Evolutionary conservation across 2,329 filamentous ascomycete species (phyloP).

Genomic region (Atkinsonella texensis): DNA sequence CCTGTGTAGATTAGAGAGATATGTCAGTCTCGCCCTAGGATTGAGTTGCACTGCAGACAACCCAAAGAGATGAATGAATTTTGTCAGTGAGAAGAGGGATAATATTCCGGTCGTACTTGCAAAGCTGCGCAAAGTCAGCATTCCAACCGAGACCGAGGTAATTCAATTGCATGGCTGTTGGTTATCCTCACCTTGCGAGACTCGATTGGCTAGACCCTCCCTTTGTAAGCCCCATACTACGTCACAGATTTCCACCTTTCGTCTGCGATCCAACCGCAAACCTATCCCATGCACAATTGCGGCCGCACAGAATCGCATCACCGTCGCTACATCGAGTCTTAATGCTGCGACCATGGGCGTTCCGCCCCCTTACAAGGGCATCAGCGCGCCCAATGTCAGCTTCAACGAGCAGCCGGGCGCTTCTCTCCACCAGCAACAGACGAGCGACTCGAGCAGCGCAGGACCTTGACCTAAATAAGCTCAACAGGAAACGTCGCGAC

Average conservation of each 20-base stretch:
- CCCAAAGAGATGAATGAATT: constrained; percentile 50
- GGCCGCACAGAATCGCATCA: background rate
- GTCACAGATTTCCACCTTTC: too few relatives aligned
- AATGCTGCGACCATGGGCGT: constrained; percentile 5
- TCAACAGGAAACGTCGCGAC: constrained; percentile 33
- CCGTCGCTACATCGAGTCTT: background rate
- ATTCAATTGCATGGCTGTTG: too few relatives aligned
- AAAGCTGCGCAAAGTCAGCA: constrained; percentile 30
- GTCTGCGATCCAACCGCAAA: too few relatives aligned
- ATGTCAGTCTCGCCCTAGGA: constrained; percentile 49
- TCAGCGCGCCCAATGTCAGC: constrained; percentile 3
- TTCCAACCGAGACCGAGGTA: background rate
- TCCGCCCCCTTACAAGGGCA: constrained; percentile 4
- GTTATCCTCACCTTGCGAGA: too few relatives aligned
- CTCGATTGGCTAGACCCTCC: too few relatives aligned
- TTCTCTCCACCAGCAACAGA: constrained; percentile 16
- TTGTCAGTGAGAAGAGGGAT: constrained; percentile 51
- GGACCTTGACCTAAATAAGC: constrained; percentile 36
- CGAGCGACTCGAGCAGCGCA: constrained; percentile 27
- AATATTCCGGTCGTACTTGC: constrained; percentile 46
- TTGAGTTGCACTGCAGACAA: constrained; percentile 46
- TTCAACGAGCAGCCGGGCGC: constrained; percentile 14
- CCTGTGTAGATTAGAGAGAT: constrained; percentile 55
- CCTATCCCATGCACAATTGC: too few relatives aligned
- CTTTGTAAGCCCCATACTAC: too few relatives aligned